Evolutionary conservation across 1,139 yeast genomes (phyloP).

Genomic region (Pichia cactophila): DNA sequence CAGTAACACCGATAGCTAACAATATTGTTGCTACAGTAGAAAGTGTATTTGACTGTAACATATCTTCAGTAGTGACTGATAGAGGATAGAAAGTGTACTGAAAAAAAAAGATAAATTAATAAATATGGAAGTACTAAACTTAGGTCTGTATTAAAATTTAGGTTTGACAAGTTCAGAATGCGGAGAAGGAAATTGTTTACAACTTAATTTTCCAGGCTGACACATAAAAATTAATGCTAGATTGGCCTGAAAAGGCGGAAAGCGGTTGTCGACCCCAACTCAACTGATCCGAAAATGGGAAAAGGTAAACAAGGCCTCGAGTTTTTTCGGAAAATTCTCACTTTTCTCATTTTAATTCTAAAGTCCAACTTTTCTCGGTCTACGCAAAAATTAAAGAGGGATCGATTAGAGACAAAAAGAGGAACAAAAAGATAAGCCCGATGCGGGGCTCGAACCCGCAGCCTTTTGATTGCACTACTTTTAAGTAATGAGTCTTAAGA

Average conservation of each 20-base stretch:
- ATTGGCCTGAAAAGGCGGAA: no score
- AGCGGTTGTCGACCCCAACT: neutral
- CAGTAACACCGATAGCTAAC: neutral
- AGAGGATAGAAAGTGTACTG: neutral
- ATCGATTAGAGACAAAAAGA: neutral
- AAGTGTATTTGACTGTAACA: neutral
- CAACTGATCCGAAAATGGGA: neutral
- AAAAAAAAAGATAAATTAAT: neutral
- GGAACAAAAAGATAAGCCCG: constrained; percentile 8
- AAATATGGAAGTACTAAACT: no score
- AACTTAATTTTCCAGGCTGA: neutral
- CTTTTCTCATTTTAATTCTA: no score
- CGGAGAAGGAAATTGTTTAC: no score
- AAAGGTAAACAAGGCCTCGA: neutral
- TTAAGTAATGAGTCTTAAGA: constrained; percentile 18
- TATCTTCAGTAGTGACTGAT: neutral
- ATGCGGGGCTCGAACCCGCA: constrained; percentile 36
- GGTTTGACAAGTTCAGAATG: no score
- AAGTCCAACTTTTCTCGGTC: no score
- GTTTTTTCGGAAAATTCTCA: no score
- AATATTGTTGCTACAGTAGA: neutral
- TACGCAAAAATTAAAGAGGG: no score
- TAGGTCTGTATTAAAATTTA: no score
- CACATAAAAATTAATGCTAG: no score
- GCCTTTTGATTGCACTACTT: constrained; percentile 28